Evolutionary conservation across 306 rosid genomes (phyloP).

Genomic region (Glycine soja): DNA sequence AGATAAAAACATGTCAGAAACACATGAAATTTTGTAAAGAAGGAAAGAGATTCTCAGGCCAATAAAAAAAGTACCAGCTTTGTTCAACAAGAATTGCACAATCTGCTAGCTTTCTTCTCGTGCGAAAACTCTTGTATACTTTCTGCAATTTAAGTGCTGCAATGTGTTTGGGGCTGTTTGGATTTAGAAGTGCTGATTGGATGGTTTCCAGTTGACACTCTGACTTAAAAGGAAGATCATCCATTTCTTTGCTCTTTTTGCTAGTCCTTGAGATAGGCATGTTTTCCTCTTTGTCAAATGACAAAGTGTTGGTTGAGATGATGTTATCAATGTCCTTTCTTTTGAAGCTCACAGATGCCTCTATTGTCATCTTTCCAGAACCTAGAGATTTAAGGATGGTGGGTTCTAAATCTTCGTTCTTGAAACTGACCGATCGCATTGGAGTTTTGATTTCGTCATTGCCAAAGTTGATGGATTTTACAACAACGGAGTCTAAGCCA

Average conservation of each 20-base stretch:
- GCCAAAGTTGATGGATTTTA: slow-evolving; percentile 77
- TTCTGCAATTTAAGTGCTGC: slow-evolving; percentile 96
- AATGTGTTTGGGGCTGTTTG: slow-evolving; percentile 72
- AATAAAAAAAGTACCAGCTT: slow-evolving; percentile 74
- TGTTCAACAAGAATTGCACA: slow-evolving; percentile 99
- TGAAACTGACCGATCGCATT: slow-evolving; percentile 75
- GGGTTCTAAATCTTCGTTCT: slow-evolving; percentile 69
- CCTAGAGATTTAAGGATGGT: slow-evolving; percentile 65
- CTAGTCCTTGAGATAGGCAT: slow-evolving; percentile 28
- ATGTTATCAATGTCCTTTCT: slow-evolving; percentile 57
- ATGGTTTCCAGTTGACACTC: slow-evolving; percentile 54
- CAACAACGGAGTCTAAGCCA: slow-evolving; percentile 66
- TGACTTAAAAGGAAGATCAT: slow-evolving; percentile 46
- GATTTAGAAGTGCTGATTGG: slow-evolving; percentile 62
- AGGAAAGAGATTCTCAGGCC: slow-evolving; percentile 14
- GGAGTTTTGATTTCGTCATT: slow-evolving; percentile 62
- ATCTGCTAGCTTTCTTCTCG: slow-evolving; percentile 95
- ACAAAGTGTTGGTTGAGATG: slow-evolving; percentile 49
- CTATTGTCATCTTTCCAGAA: slow-evolving; percentile 77
- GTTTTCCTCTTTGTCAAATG: slow-evolving; percentile 52
- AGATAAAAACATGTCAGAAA: slow-evolving; percentile 45
- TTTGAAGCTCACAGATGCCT: slow-evolving; percentile 81
- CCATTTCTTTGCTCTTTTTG: slow-evolving; percentile 58
- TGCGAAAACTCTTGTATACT: slow-evolving; percentile 98
- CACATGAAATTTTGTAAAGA: background rate